Percentiles rank a stretch among this genome's conserved stretches.
Evolutionary conservation across 179 eudicot species (phyloP).

Genomic region (Silene vulgaris): DNA sequence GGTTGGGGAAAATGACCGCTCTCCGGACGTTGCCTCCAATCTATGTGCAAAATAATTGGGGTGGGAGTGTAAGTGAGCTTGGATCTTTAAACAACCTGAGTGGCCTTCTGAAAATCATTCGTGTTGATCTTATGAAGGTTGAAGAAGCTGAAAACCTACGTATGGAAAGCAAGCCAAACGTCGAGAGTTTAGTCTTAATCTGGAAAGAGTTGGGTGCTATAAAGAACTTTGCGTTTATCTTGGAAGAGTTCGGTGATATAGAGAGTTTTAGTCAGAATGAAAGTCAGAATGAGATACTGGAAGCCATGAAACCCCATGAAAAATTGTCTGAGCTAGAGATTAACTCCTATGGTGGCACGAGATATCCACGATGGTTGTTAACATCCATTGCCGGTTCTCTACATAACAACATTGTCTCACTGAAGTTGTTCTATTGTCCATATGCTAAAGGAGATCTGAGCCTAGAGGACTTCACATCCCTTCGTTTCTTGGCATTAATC

Average conservation of each 20-base stretch:
- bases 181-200: constrained; percentile 18
- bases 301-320: constrained; percentile 28
- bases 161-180: constrained; percentile 16
- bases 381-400: background rate
- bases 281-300: constrained; percentile 20
- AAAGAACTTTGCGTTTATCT: background rate
- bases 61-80: constrained; percentile 22
- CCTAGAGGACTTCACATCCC: constrained; percentile 11
- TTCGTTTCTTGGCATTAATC: background rate
- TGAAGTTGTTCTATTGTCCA: background rate
- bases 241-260: background rate
- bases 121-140: constrained; percentile 16
- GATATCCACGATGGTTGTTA: constrained; percentile 16
- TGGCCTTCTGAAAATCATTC: constrained; percentile 14
- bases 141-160: constrained; percentile 23
- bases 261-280: background rate
- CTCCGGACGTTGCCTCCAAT: constrained; percentile 23
- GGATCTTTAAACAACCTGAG: constrained; percentile 20
- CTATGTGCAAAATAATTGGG: constrained; percentile 8
- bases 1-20: constrained; percentile 17
- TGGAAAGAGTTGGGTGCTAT: background rate
- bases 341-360: constrained; percentile 5
- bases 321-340: constrained; percentile 19
- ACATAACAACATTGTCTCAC: background rate
- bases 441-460: constrained; percentile 7